A percentile compares a stretch with the other conserved stretches of the same genome.
Conservation (phyloP, 2,329 filamentous ascomycete genomes). For the Paramyrothecium roridum region DNA sequence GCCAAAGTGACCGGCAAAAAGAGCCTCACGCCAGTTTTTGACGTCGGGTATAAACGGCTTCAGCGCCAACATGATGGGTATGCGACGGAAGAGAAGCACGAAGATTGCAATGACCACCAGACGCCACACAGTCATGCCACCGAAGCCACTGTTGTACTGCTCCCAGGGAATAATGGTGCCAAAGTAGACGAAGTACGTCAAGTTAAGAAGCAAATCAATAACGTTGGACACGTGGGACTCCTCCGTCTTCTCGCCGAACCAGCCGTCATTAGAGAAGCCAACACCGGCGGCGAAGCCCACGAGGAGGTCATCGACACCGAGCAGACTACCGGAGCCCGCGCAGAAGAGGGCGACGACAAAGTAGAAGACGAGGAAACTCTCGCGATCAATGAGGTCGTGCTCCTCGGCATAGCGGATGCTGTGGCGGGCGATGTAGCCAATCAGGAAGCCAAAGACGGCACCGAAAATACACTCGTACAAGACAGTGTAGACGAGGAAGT, state of each 20-base stretch:
- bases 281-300: conserved; percentile 94
- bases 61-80: conserved; percentile 87
- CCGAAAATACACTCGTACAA: conserved; percentile 96
- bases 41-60: conserved; percentile 95
- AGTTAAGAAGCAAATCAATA: conserved; percentile 93
- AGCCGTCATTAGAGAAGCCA: conserved; percentile 99
- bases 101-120: conserved; percentile 91
- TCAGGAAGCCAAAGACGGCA: conserved; percentile 77
- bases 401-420: conserved; percentile 86
- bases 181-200: conserved; percentile 97
- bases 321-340: conserved; percentile 84
- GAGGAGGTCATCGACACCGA: conserved; percentile 90
- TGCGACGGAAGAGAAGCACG: conserved; percentile 91
- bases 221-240: conserved; percentile 99
- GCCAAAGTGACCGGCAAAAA: conserved; percentile 96
- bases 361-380: conserved; percentile 98
- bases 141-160: conserved; percentile 71
- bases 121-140: conserved; percentile 83
- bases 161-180: conserved; percentile 97
- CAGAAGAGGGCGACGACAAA: conserved; percentile 95
- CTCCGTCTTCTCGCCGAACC: conserved; percentile 97
- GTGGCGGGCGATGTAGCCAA: conserved; percentile 89
- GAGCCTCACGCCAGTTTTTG: conserved; percentile 95
- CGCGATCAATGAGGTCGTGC: conserved; percentile 83
- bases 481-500: conserved; percentile 88